Evolutionary conservation across 441 rosid species (phyloP), one percentile per base, ranked within the genome.

Genomic region (Pelargonium australe): DNA sequence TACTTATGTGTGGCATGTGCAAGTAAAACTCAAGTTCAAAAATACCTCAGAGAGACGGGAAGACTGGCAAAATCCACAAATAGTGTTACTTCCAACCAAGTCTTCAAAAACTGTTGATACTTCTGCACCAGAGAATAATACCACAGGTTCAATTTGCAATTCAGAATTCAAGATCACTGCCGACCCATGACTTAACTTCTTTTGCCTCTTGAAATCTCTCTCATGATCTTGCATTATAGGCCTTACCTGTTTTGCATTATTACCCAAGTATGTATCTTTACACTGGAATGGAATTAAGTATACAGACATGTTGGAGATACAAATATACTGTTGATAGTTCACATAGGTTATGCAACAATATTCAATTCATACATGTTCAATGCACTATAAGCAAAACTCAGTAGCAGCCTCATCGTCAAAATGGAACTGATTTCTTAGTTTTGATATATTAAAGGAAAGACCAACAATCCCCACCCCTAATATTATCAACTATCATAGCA

Each of bases 41-140:
- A 17, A 58, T 80, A 91, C 98, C 90, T 84, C 85, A 41, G 93
- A 77, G 57, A 83, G 66, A 44, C 20, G 77, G 66, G 82, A 76
- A n/a, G 91, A 82, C 64, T 82, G 92, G 79, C 98, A 93, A 78
- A 93, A 93, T 62, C 78, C 93, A 83, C 98, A 93, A 53, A 73
- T 69, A 40, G 69, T 68, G 31, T 74, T 65, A 20, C 58, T 74
- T 25, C 72, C 44, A 45, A 64, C 66, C 3, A 73, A 62, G 65
- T 63, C 72, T 55, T 73, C 79, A 34, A 73, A 67, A 49, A 40
- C 12, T 49, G 68, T 70, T 76, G 72, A 76, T 71, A 43, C 62
- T 67, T 64, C 73, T 53, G 45, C 61, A 53, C 60, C 70, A 70
- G 68, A 37, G 43, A 20, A 20, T 11, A 20, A 20, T 11, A 10